Evolutionary conservation across 768 basidiomycete species (phyloP).

Genomic region (Leucogyrophana mollusca): DNA sequence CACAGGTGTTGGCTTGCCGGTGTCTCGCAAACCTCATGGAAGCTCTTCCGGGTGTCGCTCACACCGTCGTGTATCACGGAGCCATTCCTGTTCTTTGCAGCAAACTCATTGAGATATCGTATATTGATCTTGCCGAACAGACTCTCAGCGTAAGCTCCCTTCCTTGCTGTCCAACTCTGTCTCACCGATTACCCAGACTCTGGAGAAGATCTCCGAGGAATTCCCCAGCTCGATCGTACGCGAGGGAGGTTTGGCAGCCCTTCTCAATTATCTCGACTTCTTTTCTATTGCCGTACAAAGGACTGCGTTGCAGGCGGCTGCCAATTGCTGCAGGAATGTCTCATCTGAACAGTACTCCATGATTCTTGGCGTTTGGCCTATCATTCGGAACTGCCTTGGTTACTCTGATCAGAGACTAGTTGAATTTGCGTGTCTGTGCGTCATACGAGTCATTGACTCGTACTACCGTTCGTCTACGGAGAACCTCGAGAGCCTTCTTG

Average conservation of each 20-base stretch:
- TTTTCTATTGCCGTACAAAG: constrained; percentile 98
- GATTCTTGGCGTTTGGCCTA: constrained; percentile 89
- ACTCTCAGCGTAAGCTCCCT: constrained; percentile 82
- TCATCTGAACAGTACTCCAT: constrained; percentile 86
- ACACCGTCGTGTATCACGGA: constrained; percentile 97
- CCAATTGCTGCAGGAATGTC: constrained; percentile 94
- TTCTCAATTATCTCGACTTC: constrained; percentile 96
- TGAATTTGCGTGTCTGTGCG: constrained; percentile 92
- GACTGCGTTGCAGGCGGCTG: constrained; percentile 93
- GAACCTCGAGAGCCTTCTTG: constrained; percentile 84
- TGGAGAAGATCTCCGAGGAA: constrained; percentile 98
- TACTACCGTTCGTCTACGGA: constrained; percentile 84
- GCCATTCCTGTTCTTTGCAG: constrained; percentile 97
- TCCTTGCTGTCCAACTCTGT: constrained; percentile 8
- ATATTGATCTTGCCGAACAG: constrained; percentile 98
- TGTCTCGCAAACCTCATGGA: constrained; percentile 99
- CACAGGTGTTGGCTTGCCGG: constrained; percentile 93
- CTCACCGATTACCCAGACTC: constrained; percentile 56
- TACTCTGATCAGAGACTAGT: constrained; percentile 97
- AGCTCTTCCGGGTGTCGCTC: constrained; percentile 96
- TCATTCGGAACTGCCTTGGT: constrained; percentile 86
- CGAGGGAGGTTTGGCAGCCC: constrained; percentile 89
- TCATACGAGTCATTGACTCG: constrained; percentile 91
- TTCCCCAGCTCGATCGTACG: constrained; percentile 94
- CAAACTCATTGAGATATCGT: constrained; percentile 95